Evolutionary conservation across 1,284 basidiomycete species (phyloP).

Genomic region (Ustilago nuda): DNA sequence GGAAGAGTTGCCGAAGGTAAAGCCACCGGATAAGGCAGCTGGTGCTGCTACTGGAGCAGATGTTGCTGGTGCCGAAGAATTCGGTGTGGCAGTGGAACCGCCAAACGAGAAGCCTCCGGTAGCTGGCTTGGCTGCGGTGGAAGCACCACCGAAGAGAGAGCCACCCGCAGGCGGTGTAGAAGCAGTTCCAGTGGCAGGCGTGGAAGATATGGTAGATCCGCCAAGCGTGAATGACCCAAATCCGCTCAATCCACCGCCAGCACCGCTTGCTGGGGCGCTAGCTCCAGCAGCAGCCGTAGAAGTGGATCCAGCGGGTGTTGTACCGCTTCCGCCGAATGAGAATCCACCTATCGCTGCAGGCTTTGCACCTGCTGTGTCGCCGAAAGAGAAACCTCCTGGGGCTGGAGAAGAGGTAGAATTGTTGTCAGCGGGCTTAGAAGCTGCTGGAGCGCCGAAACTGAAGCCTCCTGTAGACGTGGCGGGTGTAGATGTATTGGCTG

Average conservation of each 20-base stretch:
- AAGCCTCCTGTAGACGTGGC: slow-evolving; percentile 35
- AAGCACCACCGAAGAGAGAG: slow-evolving; percentile 37
- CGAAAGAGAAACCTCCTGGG: slow-evolving; percentile 53
- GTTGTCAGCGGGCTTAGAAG: slow-evolving; percentile 24
- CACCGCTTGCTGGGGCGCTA: slow-evolving; percentile 7
- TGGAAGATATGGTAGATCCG: slow-evolving; percentile 15
- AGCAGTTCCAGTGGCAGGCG: slow-evolving; percentile 14
- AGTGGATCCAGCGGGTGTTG: slow-evolving; percentile 22
- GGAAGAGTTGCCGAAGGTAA: slow-evolving; percentile 26
- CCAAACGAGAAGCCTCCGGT: slow-evolving; percentile 56
- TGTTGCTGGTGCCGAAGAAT: slow-evolving; percentile 41
- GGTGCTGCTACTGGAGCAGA: slow-evolving; percentile 30
- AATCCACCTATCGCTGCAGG: slow-evolving; percentile 58
- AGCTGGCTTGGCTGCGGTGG: slow-evolving; percentile 48
- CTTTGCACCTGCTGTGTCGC: slow-evolving; percentile 39
- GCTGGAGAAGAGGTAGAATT: slow-evolving; percentile 38
- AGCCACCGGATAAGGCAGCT: slow-evolving; percentile 22
- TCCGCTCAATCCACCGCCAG: slow-evolving; percentile 23
- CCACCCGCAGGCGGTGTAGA: slow-evolving; percentile 26
- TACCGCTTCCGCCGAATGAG: slow-evolving; percentile 43
- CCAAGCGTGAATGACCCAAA: slow-evolving; percentile 44
- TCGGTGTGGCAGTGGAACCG: slow-evolving; percentile 17
- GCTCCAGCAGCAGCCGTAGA: slow-evolving; percentile 29
- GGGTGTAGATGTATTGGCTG: slow-evolving; percentile 3
- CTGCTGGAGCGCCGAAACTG: slow-evolving; percentile 30